Percentiles rank a stretch among this genome's conserved stretches.
phyloP scores from a whole-genome alignment of 257 asterid genomes.

The Leptodermis oblonga region DNA sequence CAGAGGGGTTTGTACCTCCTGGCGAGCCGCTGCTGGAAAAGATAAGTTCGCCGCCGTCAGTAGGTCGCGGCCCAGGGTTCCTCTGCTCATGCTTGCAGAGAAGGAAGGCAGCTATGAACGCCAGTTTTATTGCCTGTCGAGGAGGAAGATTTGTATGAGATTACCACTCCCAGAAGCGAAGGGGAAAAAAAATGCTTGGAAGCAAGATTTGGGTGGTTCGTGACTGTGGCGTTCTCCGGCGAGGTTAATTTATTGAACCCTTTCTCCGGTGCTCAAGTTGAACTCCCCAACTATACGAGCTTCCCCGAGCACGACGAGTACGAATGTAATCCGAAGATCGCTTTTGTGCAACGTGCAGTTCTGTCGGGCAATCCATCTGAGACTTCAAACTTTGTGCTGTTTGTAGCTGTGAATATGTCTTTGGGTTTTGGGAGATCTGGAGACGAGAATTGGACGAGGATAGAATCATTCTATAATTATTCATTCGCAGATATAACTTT shows the following conservation, averaged over 20 bases:
- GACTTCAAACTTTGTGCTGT: background rate
- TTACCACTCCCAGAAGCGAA: background rate
- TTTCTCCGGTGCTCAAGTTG: background rate
- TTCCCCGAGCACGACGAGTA: background rate
- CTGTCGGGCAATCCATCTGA: background rate
- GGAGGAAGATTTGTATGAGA: background rate
- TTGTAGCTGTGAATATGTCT: background rate
- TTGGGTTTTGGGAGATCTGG: background rate
- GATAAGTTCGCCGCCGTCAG: background rate
- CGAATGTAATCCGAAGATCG: no score
- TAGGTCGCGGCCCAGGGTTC: background rate
- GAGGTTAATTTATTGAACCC: background rate
- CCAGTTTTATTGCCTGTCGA: background rate
- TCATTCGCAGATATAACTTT: background rate
- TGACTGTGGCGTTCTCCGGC: background rate
- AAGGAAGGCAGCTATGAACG: background rate
- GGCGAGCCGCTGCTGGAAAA: background rate
- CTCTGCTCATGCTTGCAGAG: background rate
- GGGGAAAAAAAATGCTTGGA: background rate
- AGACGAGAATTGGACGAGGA: background rate
- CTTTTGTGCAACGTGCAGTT: background rate
- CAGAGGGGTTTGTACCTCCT: constrained; percentile 1
- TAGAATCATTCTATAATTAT: background rate
- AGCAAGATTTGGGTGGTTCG: background rate
- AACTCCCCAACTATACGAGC: background rate